phyloP scores from a whole-genome alignment of 495 filamentous ascomycete genomes.

The Neurospora tetraspora region DNA sequence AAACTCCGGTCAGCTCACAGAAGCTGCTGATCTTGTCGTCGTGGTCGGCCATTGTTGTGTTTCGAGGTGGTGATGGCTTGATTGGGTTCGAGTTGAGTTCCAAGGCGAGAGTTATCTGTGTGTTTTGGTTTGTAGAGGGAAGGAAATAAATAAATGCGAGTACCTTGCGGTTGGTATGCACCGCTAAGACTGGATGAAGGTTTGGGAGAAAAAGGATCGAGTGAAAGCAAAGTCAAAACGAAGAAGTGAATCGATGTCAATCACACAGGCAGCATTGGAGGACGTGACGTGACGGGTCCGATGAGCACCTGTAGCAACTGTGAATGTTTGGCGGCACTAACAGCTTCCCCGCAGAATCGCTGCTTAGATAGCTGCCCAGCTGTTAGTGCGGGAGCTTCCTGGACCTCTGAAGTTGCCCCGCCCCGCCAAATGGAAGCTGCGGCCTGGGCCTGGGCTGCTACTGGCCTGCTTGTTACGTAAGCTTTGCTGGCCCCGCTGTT shows the following conservation, averaged over 20 bases:
- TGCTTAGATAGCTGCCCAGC: not conserved
- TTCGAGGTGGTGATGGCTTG: not conserved
- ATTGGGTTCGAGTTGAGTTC: not conserved
- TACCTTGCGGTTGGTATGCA: not conserved
- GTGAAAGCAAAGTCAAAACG: not conserved
- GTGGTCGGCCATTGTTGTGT: constrained; percentile 41
- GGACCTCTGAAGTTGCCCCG: not conserved
- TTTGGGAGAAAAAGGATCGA: not conserved
- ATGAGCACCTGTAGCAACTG: not conserved
- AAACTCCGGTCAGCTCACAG: constrained; percentile 57
- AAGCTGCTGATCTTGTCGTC: constrained; percentile 67
- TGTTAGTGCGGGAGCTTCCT: not conserved
- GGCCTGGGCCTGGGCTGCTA: not conserved
- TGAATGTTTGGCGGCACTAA: not conserved
- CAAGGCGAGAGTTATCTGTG: not conserved
- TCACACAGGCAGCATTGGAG: not conserved
- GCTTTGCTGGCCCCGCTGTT: not conserved
- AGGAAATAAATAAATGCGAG: not conserved
- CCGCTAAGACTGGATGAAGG: not conserved
- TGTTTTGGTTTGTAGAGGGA: not conserved
- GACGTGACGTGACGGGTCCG: not conserved
- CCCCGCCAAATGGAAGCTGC: not conserved
- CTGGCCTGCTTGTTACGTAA: not conserved
- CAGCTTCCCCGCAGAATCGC: not conserved
- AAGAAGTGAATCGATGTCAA: not conserved